Percentiles rank a stretch among this genome's conserved stretches.
These are phyloP conservation scores for Ophiocordyceps camponoti-leonardi DNA, from an alignment of 2,329 filamentous ascomycete species.

Conservation along the genomic window DNA sequence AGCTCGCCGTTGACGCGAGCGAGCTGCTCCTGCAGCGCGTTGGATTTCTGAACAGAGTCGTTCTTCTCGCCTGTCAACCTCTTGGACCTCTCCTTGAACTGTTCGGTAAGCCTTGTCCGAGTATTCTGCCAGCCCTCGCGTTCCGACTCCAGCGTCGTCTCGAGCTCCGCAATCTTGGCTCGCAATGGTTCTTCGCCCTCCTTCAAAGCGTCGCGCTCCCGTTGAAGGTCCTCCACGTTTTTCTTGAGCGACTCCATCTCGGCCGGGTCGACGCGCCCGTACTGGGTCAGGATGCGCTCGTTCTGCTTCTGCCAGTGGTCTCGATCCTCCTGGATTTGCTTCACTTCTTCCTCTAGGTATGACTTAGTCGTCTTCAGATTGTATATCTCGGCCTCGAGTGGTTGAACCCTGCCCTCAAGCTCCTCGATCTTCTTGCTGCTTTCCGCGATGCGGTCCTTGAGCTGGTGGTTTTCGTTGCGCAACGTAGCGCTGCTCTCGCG, in stretches of 20 bases:
- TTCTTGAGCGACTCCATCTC: slow-evolving; percentile 83
- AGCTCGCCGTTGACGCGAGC: slow-evolving; percentile 35
- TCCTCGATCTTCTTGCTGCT: slow-evolving; percentile 61
- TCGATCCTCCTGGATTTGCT: slow-evolving; percentile 75
- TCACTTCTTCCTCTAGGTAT: slow-evolving; percentile 74
- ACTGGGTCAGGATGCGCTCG: slow-evolving; percentile 89
- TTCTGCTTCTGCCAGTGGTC: slow-evolving; percentile 93
- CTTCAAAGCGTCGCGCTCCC: slow-evolving; percentile 43
- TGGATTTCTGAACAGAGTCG: slow-evolving; percentile 32
- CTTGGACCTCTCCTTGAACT: slow-evolving; percentile 43
- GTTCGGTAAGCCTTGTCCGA: slow-evolving; percentile 37
- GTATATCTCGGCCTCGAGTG: slow-evolving; percentile 61
- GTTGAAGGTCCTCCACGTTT: slow-evolving; percentile 48
- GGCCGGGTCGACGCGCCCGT: slow-evolving; percentile 84
- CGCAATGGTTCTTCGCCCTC: slow-evolving; percentile 32
- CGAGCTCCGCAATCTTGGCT: slow-evolving; percentile 32
- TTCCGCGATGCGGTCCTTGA: slow-evolving; percentile 58
- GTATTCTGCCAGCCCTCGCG: slow-evolving; percentile 34
- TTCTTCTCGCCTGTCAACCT: slow-evolving; percentile 36
- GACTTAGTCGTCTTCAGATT: slow-evolving; percentile 70
- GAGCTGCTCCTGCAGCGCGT: slow-evolving; percentile 32
- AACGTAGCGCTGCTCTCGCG: slow-evolving; percentile 87
- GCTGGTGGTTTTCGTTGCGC: slow-evolving; percentile 67
- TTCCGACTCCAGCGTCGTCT: slow-evolving; percentile 35
- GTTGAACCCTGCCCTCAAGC: slow-evolving; percentile 59